Conservation (phyloP, 139 green algal species). For the Chlamydomonas incerta region DNA sequence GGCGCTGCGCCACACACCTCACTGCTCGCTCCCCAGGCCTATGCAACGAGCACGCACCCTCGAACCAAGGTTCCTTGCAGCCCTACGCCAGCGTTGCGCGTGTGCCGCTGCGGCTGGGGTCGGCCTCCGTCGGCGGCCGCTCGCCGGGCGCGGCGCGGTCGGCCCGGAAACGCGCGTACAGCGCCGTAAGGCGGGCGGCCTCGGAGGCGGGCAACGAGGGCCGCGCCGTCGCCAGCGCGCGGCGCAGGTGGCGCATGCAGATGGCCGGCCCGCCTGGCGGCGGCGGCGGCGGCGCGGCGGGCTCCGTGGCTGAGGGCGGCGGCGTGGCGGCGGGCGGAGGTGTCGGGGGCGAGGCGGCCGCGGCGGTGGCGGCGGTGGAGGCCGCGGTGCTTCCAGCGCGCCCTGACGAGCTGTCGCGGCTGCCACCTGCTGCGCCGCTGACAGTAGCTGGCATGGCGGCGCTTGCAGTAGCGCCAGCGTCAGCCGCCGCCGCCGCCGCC, state of each 20-base stretch:
- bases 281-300: too few relatives aligned
- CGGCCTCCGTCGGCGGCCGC: conserved; percentile 34
- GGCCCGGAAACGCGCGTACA: conserved; percentile 74
- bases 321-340: background rate
- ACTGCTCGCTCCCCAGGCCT: too few relatives aligned
- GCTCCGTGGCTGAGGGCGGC: background rate
- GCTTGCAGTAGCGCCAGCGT: background rate
- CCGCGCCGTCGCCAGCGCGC: conserved; percentile 59
- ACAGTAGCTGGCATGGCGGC: too few relatives aligned
- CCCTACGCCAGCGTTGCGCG: conserved; percentile 66
- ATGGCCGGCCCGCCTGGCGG: conserved; percentile 42
- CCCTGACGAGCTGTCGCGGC: too few relatives aligned
- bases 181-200: conserved; percentile 59
- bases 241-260: conserved; percentile 61
- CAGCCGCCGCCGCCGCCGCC: too few relatives aligned
- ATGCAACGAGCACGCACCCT: too few relatives aligned
- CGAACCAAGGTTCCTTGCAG: too few relatives aligned
- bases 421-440: too few relatives aligned
- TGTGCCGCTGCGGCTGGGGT: conserved; percentile 31
- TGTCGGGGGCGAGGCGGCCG: too few relatives aligned
- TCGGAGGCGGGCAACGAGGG: conserved; percentile 74
- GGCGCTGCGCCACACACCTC: too few relatives aligned
- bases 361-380: too few relatives aligned
- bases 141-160: conserved; percentile 51
- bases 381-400: background rate